Evolutionary conservation across 2,329 filamentous ascomycete species (phyloP).

Genomic region (Sphaerulina populicola): DNA sequence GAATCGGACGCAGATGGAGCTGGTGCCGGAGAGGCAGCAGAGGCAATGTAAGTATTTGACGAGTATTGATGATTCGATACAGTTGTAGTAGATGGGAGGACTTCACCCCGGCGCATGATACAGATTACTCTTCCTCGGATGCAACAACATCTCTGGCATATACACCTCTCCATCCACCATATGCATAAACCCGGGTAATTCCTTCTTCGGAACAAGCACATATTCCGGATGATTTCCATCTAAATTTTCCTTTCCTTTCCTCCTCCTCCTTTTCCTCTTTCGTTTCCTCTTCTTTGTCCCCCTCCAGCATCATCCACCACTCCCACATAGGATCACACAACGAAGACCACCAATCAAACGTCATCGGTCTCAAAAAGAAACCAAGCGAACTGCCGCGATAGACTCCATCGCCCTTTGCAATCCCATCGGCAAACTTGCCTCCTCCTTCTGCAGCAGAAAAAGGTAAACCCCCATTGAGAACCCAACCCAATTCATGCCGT

Average conservation of each 20-base stretch:
- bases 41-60: conserved; percentile 44
- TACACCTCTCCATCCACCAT: conserved; percentile 30
- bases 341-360: conserved; percentile 30
- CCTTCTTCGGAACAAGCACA: conserved; percentile 15
- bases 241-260: neutral
- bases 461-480: neutral
- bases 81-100: conserved; percentile 38
- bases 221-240: neutral
- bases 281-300: too few relatives aligned
- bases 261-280: conserved; percentile 11
- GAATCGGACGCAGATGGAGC: conserved; percentile 36
- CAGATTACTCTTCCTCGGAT: conserved; percentile 33
- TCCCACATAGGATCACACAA: conserved; percentile 31
- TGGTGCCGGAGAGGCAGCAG: conserved; percentile 32
- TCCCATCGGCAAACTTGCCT: conserved; percentile 1
- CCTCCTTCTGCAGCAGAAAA: too few relatives aligned
- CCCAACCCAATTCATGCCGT: conserved; percentile 10
- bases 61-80: conserved; percentile 42
- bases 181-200: conserved; percentile 26
- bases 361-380: conserved; percentile 18
- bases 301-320: conserved; percentile 28
- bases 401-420: conserved; percentile 1
- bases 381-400: conserved; percentile 26
- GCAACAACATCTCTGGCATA: conserved; percentile 34
- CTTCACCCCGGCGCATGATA: neutral